These are phyloP conservation scores for Lentinula novae-zelandiae DNA, from an alignment of 1,284 basidiomycete species.

Conservation along the genomic window DNA sequence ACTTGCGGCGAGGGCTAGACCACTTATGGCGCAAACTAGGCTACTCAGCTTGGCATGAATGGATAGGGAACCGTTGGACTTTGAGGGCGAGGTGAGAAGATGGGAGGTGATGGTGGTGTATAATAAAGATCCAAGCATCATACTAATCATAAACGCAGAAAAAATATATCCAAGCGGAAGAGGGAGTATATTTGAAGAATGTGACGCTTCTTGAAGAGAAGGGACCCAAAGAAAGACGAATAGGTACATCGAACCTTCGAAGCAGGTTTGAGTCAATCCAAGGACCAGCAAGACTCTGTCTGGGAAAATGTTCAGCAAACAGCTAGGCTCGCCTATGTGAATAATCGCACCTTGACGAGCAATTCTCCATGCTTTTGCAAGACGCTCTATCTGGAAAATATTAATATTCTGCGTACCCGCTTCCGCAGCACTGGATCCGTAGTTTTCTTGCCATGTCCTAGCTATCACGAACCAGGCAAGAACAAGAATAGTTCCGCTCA, in stretches of 20 bases:
- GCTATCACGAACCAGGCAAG: slow-evolving; percentile 56
- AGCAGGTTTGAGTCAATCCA: slow-evolving; percentile 73
- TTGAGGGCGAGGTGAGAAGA: slow-evolving; percentile 19
- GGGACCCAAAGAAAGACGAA: slow-evolving; percentile 83
- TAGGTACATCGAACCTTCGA: slow-evolving; percentile 79
- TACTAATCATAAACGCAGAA: slow-evolving; percentile 73
- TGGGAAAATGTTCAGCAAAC: slow-evolving; percentile 21
- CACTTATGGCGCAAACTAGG: slow-evolving; percentile 55
- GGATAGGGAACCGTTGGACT: slow-evolving; percentile 31
- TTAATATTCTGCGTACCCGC: slow-evolving; percentile 24
- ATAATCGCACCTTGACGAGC: slow-evolving; percentile 46
- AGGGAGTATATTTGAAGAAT: slow-evolving; percentile 22
- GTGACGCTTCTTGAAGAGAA: slow-evolving; percentile 58
- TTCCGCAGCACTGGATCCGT: slow-evolving; percentile 40
- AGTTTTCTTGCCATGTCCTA: slow-evolving; percentile 64
- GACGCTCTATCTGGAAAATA: slow-evolving; percentile 48
- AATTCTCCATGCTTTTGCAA: slow-evolving; percentile 55
- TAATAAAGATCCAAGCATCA: slow-evolving; percentile 73
- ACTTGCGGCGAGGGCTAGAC: slow-evolving; percentile 52
- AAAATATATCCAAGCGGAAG: slow-evolving; percentile 65
- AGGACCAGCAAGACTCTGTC: slow-evolving; percentile 63
- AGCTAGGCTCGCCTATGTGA: not conserved
- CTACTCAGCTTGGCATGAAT: slow-evolving; percentile 68
- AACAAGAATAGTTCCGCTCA: slow-evolving; percentile 52
- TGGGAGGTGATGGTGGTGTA: slow-evolving; percentile 55